Evolutionary conservation across 805 yeast genomes (phyloP), one percentile per base, ranked within the genome.

Genomic region (Starmerella ratchasimensis): DNA sequence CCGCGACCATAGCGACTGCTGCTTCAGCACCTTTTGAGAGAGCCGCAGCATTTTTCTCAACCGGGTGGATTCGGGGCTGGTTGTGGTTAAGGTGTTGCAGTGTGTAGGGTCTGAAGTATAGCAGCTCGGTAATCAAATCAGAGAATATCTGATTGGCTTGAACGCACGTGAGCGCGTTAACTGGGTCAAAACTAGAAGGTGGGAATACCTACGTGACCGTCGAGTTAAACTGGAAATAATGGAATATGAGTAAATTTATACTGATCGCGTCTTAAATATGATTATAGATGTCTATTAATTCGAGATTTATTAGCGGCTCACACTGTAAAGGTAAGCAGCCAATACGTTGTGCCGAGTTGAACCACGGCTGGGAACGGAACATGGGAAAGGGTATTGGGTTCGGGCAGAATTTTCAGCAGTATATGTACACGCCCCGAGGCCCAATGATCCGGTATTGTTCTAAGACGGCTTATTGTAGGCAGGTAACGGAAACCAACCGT

Each of bases 381-480:
- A n/a, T n/a, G n/a, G n/a, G n/a, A n/a, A n/a, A n/a, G n/a, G n/a
- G n/a, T n/a, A n/a, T n/a, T n/a, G n/a, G n/a, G n/a, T n/a, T n/a
- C n/a, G n/a, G n/a, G n/a, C n/a, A n/a, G n/a, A n/a, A n/a, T n/a
- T n/a, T 22, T 22, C 24, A 7, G 10, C 24, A 22, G 24, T 22
- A 22, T 22, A 22, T 7, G 10, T 22, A 22, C 10, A 22, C n/a
- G n/a, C 24, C 24, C 24, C 10, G 24, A 7, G 10, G 10, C 24
- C 24, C 24, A 10, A 22, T 22, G 7, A 7, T 22, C 28, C 16
- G 27, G 5, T 15, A 44, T 45, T 44, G 46, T 46, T 46, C 50
- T 34, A 46, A 36, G 49, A 39, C 46, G 38, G 44, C 49, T 45
- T 46, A 46, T 46, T 46, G 50, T 46, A 42, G 50, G 49, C 50